Base-by-base conservation (phyloP, 2,329 filamentous ascomycete species). In the Talaromyces albobiverticillius region DNA sequence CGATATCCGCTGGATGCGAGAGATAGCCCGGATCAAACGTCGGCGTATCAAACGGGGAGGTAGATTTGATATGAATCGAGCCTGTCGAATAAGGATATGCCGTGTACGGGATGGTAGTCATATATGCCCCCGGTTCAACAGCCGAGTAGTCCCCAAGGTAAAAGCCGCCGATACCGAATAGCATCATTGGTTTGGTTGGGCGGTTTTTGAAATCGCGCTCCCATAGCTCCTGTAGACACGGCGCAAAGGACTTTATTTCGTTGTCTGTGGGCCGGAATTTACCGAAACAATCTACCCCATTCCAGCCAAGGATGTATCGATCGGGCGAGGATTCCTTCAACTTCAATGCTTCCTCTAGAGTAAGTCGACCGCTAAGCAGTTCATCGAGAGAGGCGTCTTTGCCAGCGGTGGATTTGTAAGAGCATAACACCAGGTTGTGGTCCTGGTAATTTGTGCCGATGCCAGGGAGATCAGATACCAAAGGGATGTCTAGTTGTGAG, bases 261-360 rank as follows among this genome's bases (percentile, higher is more conserved):
- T 68, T 65, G 4, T 80, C 74, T 0, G 78, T 77, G 0, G 82
- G 82, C 1, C 83, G 76, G 22, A 85, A 64, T 62, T 85, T 86
- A 46, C 73, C 74, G 2, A 72, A 71, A n/a, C 80, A 69, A 57
- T 86, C 83, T 57, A 82, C 74, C 0, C 67, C 74, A 55, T 85
- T 86, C 78, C 81, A 84, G 4, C 82, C 81, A 1, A 85, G 66
- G 3, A 79, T 65, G 38, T 62, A 51, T 41, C 60, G 57, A 32
- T 46, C 68, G 8, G 78, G 69, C 53, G 82, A 74, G 11, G 50
- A 16, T 14, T 20, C 10, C 11, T 78, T 78, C 20, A 71, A 66
- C 43, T 69, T 65, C 6, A 83, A 69, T 14, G 81, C 70, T 41
- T 76, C 69, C 2, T 70, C 64, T 3, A 78, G 72, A 34, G 79